phyloP scores from a whole-genome alignment of 2,329 filamentous ascomycete species.

The Fusarium pseudonygamai region DNA sequence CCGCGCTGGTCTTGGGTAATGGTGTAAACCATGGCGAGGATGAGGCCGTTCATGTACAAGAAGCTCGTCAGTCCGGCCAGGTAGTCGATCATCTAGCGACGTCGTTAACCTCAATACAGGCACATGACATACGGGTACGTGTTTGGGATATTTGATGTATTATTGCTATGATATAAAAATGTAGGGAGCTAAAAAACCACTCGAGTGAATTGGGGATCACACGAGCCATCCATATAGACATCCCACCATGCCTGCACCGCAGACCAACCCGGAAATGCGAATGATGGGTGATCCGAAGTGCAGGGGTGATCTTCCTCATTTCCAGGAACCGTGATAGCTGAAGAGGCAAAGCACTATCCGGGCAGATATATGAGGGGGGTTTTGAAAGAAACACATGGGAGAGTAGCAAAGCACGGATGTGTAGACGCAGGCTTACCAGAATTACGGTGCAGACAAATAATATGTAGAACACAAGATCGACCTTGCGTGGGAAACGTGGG shows the following conservation, averaged over 20 bases:
- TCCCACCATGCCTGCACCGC: constrained; percentile 81
- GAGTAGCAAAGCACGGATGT: constrained; percentile 34
- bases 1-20: constrained; percentile 86
- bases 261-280: constrained; percentile 72
- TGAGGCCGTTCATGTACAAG: constrained; percentile 71
- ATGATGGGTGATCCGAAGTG: constrained; percentile 69
- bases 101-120: constrained; percentile 36
- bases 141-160: constrained; percentile 25
- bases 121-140: constrained; percentile 12
- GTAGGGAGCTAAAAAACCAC: constrained; percentile 71
- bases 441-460: constrained; percentile 77
- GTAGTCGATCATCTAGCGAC: constrained; percentile 47
- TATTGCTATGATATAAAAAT: constrained; percentile 51
- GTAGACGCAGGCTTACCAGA: constrained; percentile 71
- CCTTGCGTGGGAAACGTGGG: constrained; percentile 76
- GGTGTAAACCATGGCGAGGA: constrained; percentile 84
- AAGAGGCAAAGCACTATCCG: constrained; percentile 72
- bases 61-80: constrained; percentile 45
- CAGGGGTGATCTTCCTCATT: constrained; percentile 83
- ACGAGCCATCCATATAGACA: constrained; percentile 74
- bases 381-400: constrained; percentile 18
- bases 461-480: constrained; percentile 84
- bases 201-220: constrained; percentile 66
- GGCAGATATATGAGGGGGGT: constrained; percentile 75
- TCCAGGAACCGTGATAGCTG: constrained; percentile 87